A percentile compares a stretch with the other conserved stretches of the same genome.
These are phyloP conservation scores for Westerdykella ornata DNA, from an alignment of 2,329 filamentous ascomycete genomes.

Conservation along the genomic window DNA sequence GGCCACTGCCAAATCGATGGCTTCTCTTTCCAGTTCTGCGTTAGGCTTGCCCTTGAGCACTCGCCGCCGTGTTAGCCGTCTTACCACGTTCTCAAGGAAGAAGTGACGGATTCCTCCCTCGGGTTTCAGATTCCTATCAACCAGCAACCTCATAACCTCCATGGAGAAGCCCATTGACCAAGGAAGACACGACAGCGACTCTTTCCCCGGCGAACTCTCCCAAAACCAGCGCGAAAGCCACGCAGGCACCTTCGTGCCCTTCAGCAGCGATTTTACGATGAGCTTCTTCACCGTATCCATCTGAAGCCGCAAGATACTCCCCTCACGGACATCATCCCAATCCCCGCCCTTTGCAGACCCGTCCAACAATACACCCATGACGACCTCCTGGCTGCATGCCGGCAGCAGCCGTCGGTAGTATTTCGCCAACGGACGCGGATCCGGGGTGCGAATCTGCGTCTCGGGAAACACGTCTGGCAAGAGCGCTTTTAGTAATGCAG, in stretches of 20 bases:
- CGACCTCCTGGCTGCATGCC: conserved; percentile 15
- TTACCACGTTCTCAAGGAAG: conserved; percentile 12
- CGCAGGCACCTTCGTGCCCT: background rate
- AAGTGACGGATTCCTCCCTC: too few species aligned
- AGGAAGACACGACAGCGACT: conserved; percentile 8
- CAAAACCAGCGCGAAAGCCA: too few species aligned
- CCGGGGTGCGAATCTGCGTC: conserved; percentile 6
- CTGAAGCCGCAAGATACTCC: conserved; percentile 13
- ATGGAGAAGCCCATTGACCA: conserved; percentile 26
- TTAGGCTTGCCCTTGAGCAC: conserved; percentile 13
- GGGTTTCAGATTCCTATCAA: background rate
- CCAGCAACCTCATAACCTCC: conserved; percentile 10
- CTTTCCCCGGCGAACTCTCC: too few species aligned
- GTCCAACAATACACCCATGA: conserved; percentile 8
- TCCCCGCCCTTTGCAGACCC: conserved; percentile 1
- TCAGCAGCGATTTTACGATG: background rate
- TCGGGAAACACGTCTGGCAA: conserved; percentile 15
- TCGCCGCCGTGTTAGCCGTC: conserved; percentile 19
- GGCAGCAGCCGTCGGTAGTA: conserved; percentile 18
- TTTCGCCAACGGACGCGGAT: conserved; percentile 15
- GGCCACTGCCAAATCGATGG: conserved; percentile 12
- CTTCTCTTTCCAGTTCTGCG: conserved; percentile 13
- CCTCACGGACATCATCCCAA: conserved; percentile 5
- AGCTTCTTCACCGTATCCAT: conserved; percentile 9
- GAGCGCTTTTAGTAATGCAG: conserved; percentile 19